Evolutionary conservation across 495 filamentous ascomycete genomes (phyloP).

Genomic region (Penicillium nucicola): DNA sequence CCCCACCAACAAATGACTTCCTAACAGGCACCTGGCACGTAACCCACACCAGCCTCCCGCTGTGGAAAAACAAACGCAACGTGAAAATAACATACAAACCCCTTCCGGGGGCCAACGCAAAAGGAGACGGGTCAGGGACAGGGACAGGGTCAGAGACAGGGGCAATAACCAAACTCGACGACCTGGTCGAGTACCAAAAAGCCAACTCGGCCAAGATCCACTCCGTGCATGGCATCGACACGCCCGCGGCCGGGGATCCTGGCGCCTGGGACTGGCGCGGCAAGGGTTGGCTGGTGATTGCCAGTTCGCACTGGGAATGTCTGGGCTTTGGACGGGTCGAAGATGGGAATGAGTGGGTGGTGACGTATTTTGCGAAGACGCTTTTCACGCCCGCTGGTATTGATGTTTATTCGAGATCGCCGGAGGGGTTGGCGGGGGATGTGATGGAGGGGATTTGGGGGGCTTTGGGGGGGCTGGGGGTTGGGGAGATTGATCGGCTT

Average conservation of each 20-base stretch:
- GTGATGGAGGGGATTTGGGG: slow-evolving; percentile 44
- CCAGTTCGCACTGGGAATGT: slow-evolving; percentile 68
- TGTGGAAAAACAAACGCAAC: slow-evolving; percentile 67
- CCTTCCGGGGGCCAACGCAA: too few species aligned
- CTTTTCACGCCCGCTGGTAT: slow-evolving; percentile 72
- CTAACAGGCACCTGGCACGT: slow-evolving; percentile 71
- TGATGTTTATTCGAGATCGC: slow-evolving; percentile 63
- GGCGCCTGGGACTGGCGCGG: slow-evolving; percentile 69
- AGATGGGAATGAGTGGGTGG: slow-evolving; percentile 54
- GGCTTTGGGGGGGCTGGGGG: slow-evolving; percentile 36
- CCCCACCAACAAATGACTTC: slow-evolving; percentile 54
- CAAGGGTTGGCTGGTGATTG: slow-evolving; percentile 62
- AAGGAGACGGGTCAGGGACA: too few species aligned
- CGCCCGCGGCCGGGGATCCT: slow-evolving; percentile 34
- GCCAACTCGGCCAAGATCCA: slow-evolving; percentile 49
- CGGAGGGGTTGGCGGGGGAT: slow-evolving; percentile 47
- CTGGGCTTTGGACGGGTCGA: slow-evolving; percentile 62
- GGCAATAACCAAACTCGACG: slow-evolving; percentile 50
- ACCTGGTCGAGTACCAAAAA: slow-evolving; percentile 63
- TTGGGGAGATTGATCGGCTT: slow-evolving; percentile 14
- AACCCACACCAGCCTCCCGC: slow-evolving; percentile 63
- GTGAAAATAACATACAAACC: slow-evolving; percentile 69
- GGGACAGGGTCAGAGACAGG: too few species aligned
- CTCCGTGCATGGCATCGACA: slow-evolving; percentile 62
- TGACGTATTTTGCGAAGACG: slow-evolving; percentile 74